These are phyloP conservation scores for Pyracantha coccinea DNA, from an alignment of 331 rosid genomes.

Conservation along the genomic window DNA sequence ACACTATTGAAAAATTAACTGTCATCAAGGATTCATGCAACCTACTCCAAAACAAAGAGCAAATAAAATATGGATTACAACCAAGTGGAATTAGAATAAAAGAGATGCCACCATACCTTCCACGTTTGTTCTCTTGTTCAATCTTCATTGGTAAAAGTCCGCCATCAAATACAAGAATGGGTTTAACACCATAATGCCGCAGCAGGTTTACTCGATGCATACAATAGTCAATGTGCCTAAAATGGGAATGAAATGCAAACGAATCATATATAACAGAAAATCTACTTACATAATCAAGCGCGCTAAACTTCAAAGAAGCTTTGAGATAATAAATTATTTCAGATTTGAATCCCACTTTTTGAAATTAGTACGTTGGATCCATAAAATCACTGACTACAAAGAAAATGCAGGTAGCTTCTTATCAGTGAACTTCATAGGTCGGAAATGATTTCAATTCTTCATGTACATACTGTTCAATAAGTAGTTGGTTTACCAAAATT, in stretches of 20 bases:
- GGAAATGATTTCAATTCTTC: neutral
- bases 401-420: neutral
- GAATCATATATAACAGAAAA: neutral
- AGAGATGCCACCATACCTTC: conserved; percentile 38
- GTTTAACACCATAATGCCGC: conserved; percentile 68
- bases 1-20: neutral
- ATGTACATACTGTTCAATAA: neutral
- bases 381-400: neutral
- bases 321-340: neutral
- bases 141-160: conserved; percentile 90
- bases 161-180: conserved; percentile 90
- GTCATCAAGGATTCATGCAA: neutral
- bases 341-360: neutral
- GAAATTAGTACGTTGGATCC: neutral
- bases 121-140: conserved; percentile 92
- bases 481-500: neutral
- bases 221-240: conserved; percentile 90
- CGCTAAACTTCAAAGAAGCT: neutral
- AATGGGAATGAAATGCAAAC: conserved; percentile 7
- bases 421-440: neutral
- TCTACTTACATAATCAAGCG: neutral
- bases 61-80: neutral
- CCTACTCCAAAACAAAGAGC: neutral
- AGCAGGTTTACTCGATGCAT: conserved; percentile 89
- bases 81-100: neutral